These are phyloP conservation scores for Thelonectria olida DNA, from an alignment of 2,329 filamentous ascomycete genomes.

Conservation along the genomic window DNA sequence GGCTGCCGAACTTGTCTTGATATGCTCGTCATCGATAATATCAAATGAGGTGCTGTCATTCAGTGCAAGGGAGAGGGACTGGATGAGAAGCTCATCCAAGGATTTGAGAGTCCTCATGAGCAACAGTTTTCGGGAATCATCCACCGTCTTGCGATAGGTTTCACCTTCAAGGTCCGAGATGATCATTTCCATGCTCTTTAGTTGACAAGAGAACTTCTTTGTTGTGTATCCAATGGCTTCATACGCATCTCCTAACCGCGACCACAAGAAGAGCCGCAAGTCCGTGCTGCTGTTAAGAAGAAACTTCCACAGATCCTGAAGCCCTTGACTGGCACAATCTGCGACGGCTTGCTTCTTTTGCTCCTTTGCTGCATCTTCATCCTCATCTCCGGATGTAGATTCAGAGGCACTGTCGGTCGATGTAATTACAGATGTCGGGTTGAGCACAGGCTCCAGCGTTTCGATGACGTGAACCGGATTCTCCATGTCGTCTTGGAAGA, in stretches of 20 bases:
- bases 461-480: conserved; percentile 89
- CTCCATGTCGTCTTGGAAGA: conserved; percentile 85
- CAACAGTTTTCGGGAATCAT: conserved; percentile 72
- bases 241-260: conserved; percentile 89
- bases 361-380: conserved; percentile 24
- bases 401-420: conserved; percentile 28
- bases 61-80: conserved; percentile 73
- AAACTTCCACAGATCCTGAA: conserved; percentile 86
- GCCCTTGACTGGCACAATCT: conserved; percentile 63
- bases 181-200: conserved; percentile 87
- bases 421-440: conserved; percentile 68
- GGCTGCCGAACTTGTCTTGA: conserved; percentile 76
- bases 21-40: conserved; percentile 82
- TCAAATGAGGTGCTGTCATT: conserved; percentile 79
- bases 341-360: conserved; percentile 53
- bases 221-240: conserved; percentile 83
- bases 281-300: conserved; percentile 83
- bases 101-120: conserved; percentile 82
- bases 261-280: conserved; percentile 88
- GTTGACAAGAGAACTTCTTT: conserved; percentile 86
- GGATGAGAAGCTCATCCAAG: conserved; percentile 78
- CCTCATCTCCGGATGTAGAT: conserved; percentile 18
- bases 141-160: conserved; percentile 66
- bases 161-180: conserved; percentile 70
- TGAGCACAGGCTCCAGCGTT: conserved; percentile 89